These are phyloP conservation scores for Xylaria sp. DNA, from an alignment of 2,329 filamentous ascomycete genomes.

Conservation along the genomic window DNA sequence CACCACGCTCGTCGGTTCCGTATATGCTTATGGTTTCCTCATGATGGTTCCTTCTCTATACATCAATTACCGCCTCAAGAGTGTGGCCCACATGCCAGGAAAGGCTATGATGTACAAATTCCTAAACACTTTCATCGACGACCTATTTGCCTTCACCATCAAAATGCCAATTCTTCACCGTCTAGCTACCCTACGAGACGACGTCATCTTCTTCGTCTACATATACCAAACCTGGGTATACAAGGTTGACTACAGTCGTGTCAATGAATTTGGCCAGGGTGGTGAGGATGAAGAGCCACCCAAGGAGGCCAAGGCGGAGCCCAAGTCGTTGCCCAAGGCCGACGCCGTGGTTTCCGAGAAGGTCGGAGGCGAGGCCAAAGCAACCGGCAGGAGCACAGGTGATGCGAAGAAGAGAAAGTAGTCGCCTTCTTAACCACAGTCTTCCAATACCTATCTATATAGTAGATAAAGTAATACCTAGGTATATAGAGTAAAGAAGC, in stretches of 20 bases:
- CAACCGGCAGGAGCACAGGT: constrained; percentile 61
- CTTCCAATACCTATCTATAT: background rate
- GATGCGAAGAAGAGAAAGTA: constrained; percentile 61
- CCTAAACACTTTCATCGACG: constrained; percentile 98
- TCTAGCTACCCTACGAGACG: constrained; percentile 90
- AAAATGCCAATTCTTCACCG: constrained; percentile 98
- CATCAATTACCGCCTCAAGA: constrained; percentile 98
- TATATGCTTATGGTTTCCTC: constrained; percentile 97
- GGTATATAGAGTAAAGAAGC: constrained; percentile 12
- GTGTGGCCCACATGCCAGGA: constrained; percentile 94
- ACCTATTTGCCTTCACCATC: constrained; percentile 98
- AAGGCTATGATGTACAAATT: constrained; percentile 99
- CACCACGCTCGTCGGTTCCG: constrained; percentile 90
- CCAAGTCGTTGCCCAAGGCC: constrained; percentile 50
- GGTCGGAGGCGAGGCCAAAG: constrained; percentile 54
- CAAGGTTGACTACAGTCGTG: constrained; percentile 86
- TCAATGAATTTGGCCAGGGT: constrained; percentile 98
- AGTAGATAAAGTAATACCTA: constrained; percentile 15
- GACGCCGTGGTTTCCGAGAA: constrained; percentile 43
- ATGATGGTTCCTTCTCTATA: constrained; percentile 99
- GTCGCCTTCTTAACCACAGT: background rate
- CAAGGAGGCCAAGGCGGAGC: constrained; percentile 51
- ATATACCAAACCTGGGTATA: constrained; percentile 95
- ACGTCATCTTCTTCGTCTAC: constrained; percentile 98
- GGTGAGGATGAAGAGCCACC: constrained; percentile 79